These are phyloP conservation scores for Schwanniomyces sp. DNA, from an alignment of 805 yeast species.

Conservation along the genomic window DNA sequence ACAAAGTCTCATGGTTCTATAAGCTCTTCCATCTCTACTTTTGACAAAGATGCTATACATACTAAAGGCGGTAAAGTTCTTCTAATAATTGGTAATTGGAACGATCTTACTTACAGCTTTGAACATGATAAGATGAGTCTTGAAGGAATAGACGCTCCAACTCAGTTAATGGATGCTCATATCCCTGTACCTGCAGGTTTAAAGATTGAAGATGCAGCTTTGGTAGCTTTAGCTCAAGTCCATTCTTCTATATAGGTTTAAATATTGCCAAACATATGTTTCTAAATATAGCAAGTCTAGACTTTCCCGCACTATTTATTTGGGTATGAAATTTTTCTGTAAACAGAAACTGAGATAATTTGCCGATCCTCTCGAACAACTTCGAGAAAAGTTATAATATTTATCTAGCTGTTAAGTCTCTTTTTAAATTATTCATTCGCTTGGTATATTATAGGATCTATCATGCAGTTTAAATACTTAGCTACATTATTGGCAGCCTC, in stretches of 20 bases:
- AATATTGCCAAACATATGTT: not conserved
- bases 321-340: not conserved
- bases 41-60: slow-evolving; percentile 7
- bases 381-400: not conserved
- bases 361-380: not conserved
- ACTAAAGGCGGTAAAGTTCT: slow-evolving; percentile 36
- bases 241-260: slow-evolving; percentile 1
- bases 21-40: slow-evolving; percentile 3
- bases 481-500: slow-evolving; percentile 49
- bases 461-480: slow-evolving; percentile 41
- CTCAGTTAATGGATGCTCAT: slow-evolving; percentile 70
- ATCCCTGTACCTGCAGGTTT: slow-evolving; percentile 53
- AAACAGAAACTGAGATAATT: not conserved
- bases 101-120: slow-evolving; percentile 55
- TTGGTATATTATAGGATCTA: not conserved
- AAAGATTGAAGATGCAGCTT: slow-evolving; percentile 68
- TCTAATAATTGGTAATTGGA: slow-evolving; percentile 64
- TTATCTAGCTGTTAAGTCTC: not conserved
- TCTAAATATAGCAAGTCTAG: slow-evolving; percentile 3
- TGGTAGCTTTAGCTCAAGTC: slow-evolving; percentile 52
- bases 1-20: not conserved
- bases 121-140: slow-evolving; percentile 48
- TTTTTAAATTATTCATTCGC: slow-evolving; percentile 5
- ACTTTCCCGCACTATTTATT: slow-evolving; percentile 1
- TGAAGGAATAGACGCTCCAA: slow-evolving; percentile 52